Base-by-base conservation (phyloP, 2,329 filamentous ascomycete genomes). In the Aspergillus arachidicola region DNA sequence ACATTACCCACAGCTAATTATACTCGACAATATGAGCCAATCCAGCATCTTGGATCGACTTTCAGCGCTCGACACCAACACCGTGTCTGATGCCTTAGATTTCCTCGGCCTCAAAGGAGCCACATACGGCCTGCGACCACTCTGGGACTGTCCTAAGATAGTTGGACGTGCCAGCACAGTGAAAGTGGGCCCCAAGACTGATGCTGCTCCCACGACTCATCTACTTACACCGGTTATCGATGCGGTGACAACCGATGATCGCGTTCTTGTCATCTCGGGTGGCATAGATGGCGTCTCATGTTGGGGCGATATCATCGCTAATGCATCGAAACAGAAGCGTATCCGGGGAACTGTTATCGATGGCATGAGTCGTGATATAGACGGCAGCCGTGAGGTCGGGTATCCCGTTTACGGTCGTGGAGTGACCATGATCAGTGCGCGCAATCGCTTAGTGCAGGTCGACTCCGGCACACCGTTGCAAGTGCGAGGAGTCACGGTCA, bases 341-440 rank as follows among this genome's bases (percentile, higher is more conserved):
- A 73, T 76, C 19, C 72, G 73, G 1, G 74, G 73, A 4, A 72
- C 74, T 3, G 59, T 75, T 64, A 73, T 76, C n/a, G 73, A 76
- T 38, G 74, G 73, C 21, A 68, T 74, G 70, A 71, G 73, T 41
- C 73, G 73, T 7, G 73, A 76, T 16, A 75, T 77, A 12, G 72
- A 77, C 38, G 76, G 75, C 6, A 73, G 73, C 41, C 72, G 72
- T 1, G 72, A 76, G 0, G 66, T 72, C 21, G 66, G 69, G 23
- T 78, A 76, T 60, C 75, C 75, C 12, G 72, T 78, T 6, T 77
- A 72, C 57, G 75, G 76, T 38, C 69, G 71, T 2, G 74, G 73
- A 0, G 69, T 74, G 9, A 73, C 69, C 0, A 76, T 76, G 71
- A 70, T 77, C 59, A 75, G 75, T 53, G 73, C 72, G 5, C 72